Percentiles rank a stretch among this genome's conserved stretches.
Conservation (phyloP, 1,284 basidiomycete species). For the Spongispora temasekensis region DNA sequence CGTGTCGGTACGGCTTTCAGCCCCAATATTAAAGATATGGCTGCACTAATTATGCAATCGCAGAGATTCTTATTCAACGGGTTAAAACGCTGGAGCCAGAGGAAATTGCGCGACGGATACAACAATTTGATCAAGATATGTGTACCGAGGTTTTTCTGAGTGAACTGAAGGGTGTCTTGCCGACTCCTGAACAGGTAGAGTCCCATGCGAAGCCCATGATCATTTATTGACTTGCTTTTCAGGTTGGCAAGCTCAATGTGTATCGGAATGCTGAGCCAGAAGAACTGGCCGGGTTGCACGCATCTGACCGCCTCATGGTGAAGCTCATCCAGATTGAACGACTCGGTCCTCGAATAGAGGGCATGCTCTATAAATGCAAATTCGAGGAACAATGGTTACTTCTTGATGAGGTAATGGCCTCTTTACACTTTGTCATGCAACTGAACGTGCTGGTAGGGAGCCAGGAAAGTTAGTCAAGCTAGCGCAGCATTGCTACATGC, state of each 20-base stretch:
- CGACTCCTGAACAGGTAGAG: slow-evolving; percentile 83
- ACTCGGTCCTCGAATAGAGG: slow-evolving; percentile 87
- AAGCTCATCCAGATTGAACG: slow-evolving; percentile 95
- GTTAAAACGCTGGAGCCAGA: slow-evolving; percentile 83
- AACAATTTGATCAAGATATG: slow-evolving; percentile 81
- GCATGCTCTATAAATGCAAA: slow-evolving; percentile 88
- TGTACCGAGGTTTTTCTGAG: slow-evolving; percentile 87
- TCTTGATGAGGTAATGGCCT: slow-evolving; percentile 60
- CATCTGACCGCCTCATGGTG: slow-evolving; percentile 95
- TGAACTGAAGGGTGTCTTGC: slow-evolving; percentile 84
- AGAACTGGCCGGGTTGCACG: slow-evolving; percentile 87
- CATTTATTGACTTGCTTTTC: slow-evolving; percentile 14
- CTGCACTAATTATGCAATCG: not conserved
- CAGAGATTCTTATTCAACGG: slow-evolving; percentile 89
- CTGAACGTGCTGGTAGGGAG: slow-evolving; percentile 53
- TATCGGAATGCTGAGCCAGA: slow-evolving; percentile 88
- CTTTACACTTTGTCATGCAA: slow-evolving; percentile 7
- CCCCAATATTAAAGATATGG: not conserved
- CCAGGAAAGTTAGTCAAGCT: slow-evolving; percentile 79
- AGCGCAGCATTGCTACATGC: slow-evolving; percentile 77
- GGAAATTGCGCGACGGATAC: slow-evolving; percentile 80
- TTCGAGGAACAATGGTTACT: slow-evolving; percentile 84
- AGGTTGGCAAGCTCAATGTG: slow-evolving; percentile 90
- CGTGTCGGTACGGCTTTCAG: slow-evolving; percentile 69
- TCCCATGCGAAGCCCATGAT: slow-evolving; percentile 6